Evolutionary conservation across 306 rosid genomes (phyloP), one percentile per base, ranked within the genome.

Genomic region (Ammopiptanthus mongolicus): DNA sequence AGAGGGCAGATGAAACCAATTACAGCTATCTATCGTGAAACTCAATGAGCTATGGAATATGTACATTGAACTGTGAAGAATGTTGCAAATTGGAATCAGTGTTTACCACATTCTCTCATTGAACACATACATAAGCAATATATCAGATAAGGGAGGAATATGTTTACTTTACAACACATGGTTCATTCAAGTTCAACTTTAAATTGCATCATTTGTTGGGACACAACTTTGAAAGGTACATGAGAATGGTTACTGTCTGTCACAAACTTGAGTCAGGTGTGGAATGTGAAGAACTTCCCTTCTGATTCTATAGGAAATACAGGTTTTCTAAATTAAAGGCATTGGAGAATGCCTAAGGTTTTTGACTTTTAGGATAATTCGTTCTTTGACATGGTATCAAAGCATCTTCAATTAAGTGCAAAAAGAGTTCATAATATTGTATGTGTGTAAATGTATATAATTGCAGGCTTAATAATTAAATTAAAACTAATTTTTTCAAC

Each of bases 1-100:
- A 79, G 22, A 31, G 74, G 74, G 47, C 53, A 46, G 51, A 39
- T 44, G 65, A 19, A 69, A 79, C 53, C 50, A 60, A 73, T 3
- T 34, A 33, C 36, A 34, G 68, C 58, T 31, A 42, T 53, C 67
- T n/a, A 36, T 28, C 42, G 13, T 33, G 19, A 77, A 71, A 63
- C 53, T 53, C 31, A 42, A 55, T 9, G 66, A 61, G 65, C 29
- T 51, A 31, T 13, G 14, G 1, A 61, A 13, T 79, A 5, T n/a
- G 15, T 42, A 21, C 42, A 76, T 21, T 47, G 31, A 61, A 74
- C 46, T 11, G 34, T 44, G 28, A 44, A 12, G 0, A 58, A 44
- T 28, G 31, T 58, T 15, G 2, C 33, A 25, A 46, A 19, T 48
- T 75, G 41, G 64, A 62, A 25, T 14, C 5, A 21, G 52, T 4